Conservation (phyloP, 139 green algal species). For the Micractinium conductrix region DNA sequence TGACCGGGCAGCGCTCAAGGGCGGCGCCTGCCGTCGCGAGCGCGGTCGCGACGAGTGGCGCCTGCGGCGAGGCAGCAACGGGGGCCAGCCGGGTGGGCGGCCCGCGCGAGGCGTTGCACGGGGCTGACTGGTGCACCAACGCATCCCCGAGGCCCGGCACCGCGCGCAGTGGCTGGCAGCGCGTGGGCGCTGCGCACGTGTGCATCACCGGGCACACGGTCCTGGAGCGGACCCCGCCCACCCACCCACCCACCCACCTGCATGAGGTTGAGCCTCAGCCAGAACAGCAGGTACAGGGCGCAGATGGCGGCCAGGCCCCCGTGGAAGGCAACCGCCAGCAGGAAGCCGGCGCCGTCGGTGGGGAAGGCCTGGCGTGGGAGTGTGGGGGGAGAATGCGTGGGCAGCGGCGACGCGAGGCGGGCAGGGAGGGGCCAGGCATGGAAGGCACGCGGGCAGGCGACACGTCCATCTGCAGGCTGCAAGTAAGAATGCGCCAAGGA, state of each 20-base stretch:
- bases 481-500: too few relatives aligned
- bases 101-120: background rate
- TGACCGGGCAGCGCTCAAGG: too few relatives aligned
- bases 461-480: too few relatives aligned
- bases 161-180: background rate
- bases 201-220: background rate
- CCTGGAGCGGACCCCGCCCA: background rate
- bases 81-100: background rate
- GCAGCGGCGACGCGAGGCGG: too few relatives aligned
- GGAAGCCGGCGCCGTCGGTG: background rate
- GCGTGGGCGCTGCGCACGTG: background rate
- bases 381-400: background rate
- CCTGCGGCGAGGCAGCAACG: background rate
- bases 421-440: too few relatives aligned
- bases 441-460: too few relatives aligned
- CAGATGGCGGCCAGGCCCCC: slow-evolving; percentile 42
- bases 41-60: too few relatives aligned
- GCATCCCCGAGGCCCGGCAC: too few relatives aligned
- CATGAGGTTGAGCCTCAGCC: slow-evolving; percentile 48
- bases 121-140: too few relatives aligned
- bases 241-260: background rate
- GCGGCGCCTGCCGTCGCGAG: too few relatives aligned
- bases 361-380: slow-evolving; percentile 38
- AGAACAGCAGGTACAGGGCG: slow-evolving; percentile 51
- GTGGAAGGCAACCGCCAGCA: slow-evolving; percentile 35